Evolutionary conservation across 164 flowering plant genomes (phyloP).

Genomic region (Annona cherimola): DNA sequence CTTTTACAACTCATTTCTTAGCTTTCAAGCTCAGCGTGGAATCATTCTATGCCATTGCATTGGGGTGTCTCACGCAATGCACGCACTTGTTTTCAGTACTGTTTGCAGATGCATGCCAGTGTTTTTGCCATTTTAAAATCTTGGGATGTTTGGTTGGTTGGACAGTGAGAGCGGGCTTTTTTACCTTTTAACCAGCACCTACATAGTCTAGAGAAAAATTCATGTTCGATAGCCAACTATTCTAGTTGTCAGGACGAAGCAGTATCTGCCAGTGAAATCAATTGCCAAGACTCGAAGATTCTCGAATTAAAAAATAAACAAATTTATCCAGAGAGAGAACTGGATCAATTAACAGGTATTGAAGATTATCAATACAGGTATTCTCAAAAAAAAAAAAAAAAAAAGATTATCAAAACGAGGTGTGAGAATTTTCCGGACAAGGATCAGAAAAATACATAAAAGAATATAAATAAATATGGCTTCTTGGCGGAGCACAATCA

Average conservation of each 20-base stretch:
- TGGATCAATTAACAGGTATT: background rate
- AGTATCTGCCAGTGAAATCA: background rate
- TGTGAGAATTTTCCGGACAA: background rate
- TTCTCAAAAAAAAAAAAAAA: too few species aligned
- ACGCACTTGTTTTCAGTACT: background rate
- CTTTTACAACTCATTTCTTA: too few species aligned
- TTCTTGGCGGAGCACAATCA: constrained; percentile 15
- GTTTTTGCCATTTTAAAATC: background rate
- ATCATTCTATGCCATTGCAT: too few species aligned
- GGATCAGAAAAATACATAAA: background rate
- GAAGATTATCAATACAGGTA: background rate
- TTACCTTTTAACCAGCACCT: background rate
- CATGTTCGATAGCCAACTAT: background rate
- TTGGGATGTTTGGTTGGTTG: background rate
- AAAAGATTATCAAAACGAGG: background rate
- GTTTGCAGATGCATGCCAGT: background rate
- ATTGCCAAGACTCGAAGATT: background rate
- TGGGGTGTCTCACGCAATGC: background rate
- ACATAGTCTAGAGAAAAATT: background rate
- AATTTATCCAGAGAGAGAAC: background rate
- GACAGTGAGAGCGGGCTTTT: background rate
- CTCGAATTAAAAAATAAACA: too few species aligned
- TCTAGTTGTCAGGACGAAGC: background rate
- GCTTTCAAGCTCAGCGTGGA: too few species aligned
- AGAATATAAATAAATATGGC: background rate